A percentile compares a stretch with the other conserved stretches of the same genome.
These are phyloP conservation scores for Colletotrichum sp. DNA, from an alignment of 2,329 filamentous ascomycete genomes.

Conservation along the genomic window DNA sequence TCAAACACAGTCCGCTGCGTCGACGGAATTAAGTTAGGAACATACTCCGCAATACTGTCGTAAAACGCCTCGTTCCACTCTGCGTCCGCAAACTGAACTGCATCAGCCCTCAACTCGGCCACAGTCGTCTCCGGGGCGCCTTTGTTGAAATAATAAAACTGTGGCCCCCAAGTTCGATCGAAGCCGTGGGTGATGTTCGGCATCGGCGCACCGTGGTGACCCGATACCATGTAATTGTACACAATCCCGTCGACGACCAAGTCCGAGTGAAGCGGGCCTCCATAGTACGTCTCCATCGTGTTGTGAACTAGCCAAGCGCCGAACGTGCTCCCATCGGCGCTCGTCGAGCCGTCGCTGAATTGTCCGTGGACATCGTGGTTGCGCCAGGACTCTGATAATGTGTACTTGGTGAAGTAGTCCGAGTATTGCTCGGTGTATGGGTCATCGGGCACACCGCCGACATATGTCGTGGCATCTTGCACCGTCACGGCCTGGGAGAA, in stretches of 20 bases:
- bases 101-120: constrained; percentile 42
- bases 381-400: constrained; percentile 63
- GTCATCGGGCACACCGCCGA: constrained; percentile 58
- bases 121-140: neutral
- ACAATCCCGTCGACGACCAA: constrained; percentile 68
- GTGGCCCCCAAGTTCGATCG: constrained; percentile 69
- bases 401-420: constrained; percentile 72
- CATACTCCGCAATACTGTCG: constrained; percentile 62
- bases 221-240: constrained; percentile 68
- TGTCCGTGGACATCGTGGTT: constrained; percentile 62
- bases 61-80: constrained; percentile 66
- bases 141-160: constrained; percentile 67
- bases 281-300: constrained; percentile 66
- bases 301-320: constrained; percentile 71
- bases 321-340: constrained; percentile 54
- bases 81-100: constrained; percentile 52
- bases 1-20: constrained; percentile 53
- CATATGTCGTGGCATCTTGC: constrained; percentile 68
- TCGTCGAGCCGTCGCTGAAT: constrained; percentile 42
- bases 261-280: constrained; percentile 67
- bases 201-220: constrained; percentile 67
- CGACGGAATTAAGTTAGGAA: constrained; percentile 63
- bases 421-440: constrained; percentile 60
- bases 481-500: constrained; percentile 51
- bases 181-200: constrained; percentile 70